Base-by-base conservation (phyloP, 805 yeast genomes). In the Candida xyloterini region DNA sequence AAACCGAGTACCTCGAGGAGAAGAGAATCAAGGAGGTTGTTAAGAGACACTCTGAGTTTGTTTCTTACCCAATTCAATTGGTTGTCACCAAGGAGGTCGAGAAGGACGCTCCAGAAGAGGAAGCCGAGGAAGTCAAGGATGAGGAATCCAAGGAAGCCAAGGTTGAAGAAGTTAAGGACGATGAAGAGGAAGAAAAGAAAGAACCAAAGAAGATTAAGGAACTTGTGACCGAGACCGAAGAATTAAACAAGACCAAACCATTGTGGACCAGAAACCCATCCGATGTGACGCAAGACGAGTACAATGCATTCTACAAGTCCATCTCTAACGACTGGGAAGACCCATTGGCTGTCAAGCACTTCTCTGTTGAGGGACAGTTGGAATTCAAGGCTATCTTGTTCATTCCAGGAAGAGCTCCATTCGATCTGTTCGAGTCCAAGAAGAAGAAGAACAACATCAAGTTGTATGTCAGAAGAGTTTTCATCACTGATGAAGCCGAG, bases 261-360 rank as follows among this genome's bases (percentile, higher is more conserved):
- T 76, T 93, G 66, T 93, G 99, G 99, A 93, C 99, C 56, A 88
- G 98, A 80, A 85, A 83, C 78, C 99, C 99, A 69, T 73, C 91
- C 59, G 99, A 93, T 51, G 95, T 93, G 56, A 79, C 96, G 52
- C 90, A 88, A 77, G 99, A 93, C 54, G 99, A 93, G 75, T 93
- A 93, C 80, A 91, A 93, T 62, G 95, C 98, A 45, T 93, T 93
- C 85, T 93, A 93, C 86, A 93, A 93, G 78, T 89, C 98, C 36
- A 93, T 93, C 64, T 90, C 99, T 42, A 93, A 93, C 73, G 99
- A 93, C 73, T 93, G 99, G 99, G 99, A 93, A 77, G 99, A 93
- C 68, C 99, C 96, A 73, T 81, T 93, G 67, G 97, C 97, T 55
- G 98, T 93, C 56, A 93, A 93, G 81, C 99, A 93, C 76, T 93